A percentile compares a stretch with the other conserved stretches of the same genome.
These are phyloP conservation scores for Sporothrix humicola DNA, from an alignment of 2,329 filamentous ascomycete species.

Conservation along the genomic window DNA sequence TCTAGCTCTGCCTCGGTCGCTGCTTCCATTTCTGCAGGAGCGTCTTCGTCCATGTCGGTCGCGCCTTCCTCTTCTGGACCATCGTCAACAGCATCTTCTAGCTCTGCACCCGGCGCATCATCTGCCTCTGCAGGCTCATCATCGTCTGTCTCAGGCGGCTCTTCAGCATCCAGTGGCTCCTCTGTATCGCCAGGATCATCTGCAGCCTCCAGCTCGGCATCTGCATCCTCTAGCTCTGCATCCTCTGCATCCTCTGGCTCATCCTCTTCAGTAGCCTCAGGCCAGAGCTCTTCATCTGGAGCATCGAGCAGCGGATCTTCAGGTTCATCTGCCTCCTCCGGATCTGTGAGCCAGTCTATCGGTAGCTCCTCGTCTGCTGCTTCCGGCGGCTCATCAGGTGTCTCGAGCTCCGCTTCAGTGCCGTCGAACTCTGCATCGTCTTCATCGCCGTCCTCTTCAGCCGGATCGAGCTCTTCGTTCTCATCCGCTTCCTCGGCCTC, in stretches of 20 bases:
- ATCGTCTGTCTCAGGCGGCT: neutral
- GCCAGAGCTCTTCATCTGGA: neutral
- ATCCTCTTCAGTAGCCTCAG: no score
- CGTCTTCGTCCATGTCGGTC: no score
- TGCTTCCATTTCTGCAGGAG: neutral
- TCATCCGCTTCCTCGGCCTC: neutral
- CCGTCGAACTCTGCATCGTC: neutral
- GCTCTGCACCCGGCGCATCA: no score
- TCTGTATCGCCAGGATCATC: no score
- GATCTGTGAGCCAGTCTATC: neutral
- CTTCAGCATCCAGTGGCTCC: neutral
- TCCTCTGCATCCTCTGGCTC: neutral
- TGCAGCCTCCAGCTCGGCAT: no score
- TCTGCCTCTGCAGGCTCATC: constrained; percentile 1
- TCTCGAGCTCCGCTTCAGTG: neutral
- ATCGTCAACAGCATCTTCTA: no score
- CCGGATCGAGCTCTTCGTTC: no score
- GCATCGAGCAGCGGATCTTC: neutral
- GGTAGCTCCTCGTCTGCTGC: neutral
- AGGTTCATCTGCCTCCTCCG: neutral
- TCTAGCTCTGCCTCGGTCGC: neutral
- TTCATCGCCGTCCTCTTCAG: neutral
- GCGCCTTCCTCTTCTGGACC: no score
- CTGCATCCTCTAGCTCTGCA: no score
- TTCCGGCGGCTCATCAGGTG: neutral